These are phyloP conservation scores for Malus hybrid DNA, from an alignment of 331 rosid genomes.

Conservation along the genomic window DNA sequence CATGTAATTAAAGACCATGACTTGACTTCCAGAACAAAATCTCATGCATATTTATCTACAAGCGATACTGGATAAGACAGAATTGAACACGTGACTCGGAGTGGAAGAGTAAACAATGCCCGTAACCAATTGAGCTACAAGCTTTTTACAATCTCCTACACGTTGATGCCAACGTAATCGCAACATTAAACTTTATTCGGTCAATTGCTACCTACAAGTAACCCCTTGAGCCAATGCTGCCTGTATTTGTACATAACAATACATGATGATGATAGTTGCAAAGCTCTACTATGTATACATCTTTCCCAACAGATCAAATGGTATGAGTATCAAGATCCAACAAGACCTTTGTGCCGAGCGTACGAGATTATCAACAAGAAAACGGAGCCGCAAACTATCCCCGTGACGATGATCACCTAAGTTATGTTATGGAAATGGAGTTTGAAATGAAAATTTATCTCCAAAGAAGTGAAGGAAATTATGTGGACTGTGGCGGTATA, in stretches of 20 bases:
- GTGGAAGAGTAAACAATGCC: background rate
- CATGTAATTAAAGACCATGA: too few relatives aligned
- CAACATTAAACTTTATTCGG: background rate
- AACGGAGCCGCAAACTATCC: slow-evolving; percentile 44
- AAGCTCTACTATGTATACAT: background rate
- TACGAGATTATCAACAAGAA: slow-evolving; percentile 54
- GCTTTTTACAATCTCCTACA: background rate
- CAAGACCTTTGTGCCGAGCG: slow-evolving; percentile 88
- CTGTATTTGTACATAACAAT: background rate
- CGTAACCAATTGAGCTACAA: background rate
- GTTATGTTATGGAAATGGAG: background rate
- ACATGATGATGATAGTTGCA: background rate
- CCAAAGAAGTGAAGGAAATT: background rate
- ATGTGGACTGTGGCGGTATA: background rate
- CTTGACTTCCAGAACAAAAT: too few relatives aligned
- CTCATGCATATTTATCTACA: too few relatives aligned
- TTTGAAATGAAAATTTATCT: background rate
- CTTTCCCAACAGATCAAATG: background rate
- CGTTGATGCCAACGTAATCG: background rate
- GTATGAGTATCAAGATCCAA: slow-evolving; percentile 52
- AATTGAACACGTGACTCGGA: too few relatives aligned
- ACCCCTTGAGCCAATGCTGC: background rate
- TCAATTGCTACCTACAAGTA: background rate
- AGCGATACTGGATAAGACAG: too few relatives aligned
- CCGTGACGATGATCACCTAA: slow-evolving; percentile 67